A percentile compares a stretch with the other conserved stretches of the same genome.
phyloP scores from a whole-genome alignment of 768 basidiomycete genomes.

The Russula ochroleuca region DNA sequence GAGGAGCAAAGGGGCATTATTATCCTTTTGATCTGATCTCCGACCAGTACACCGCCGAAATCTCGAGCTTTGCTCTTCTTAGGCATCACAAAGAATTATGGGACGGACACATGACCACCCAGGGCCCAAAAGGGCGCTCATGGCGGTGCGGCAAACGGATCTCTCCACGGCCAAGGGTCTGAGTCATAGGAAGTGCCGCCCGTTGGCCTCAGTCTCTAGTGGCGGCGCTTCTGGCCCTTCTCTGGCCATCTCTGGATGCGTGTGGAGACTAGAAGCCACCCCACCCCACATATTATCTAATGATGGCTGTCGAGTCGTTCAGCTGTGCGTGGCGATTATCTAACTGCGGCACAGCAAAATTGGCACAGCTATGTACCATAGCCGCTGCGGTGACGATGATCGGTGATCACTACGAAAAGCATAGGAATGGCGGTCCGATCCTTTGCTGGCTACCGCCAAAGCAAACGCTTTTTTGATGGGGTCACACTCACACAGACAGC shows the following conservation, averaged over 20 bases:
- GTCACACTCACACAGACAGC: slow-evolving; percentile 14
- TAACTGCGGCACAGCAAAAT: too few species aligned
- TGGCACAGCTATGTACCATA: not conserved
- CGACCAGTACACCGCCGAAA: not conserved
- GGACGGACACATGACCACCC: not conserved
- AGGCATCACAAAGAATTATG: not conserved
- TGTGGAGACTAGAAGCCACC: not conserved
- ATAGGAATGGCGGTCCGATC: not conserved
- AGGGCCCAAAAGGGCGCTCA: not conserved
- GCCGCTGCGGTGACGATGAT: too few species aligned
- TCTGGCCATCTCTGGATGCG: not conserved
- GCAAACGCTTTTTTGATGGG: slow-evolving; percentile 8
- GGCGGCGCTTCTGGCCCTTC: not conserved
- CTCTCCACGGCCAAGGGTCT: not conserved
- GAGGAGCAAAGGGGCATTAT: not conserved
- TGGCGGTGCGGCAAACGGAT: not conserved
- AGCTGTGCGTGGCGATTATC: too few species aligned
- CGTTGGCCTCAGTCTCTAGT: not conserved
- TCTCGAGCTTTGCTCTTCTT: not conserved
- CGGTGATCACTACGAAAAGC: not conserved
- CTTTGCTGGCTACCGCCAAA: slow-evolving; percentile 17
- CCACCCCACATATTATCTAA: not conserved
- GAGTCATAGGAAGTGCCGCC: not conserved
- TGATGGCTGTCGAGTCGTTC: not conserved
- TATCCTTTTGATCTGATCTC: slow-evolving; percentile 8